Conservation (phyloP, 164 flowering plant genomes). For the Liriodendron chinense region DNA sequence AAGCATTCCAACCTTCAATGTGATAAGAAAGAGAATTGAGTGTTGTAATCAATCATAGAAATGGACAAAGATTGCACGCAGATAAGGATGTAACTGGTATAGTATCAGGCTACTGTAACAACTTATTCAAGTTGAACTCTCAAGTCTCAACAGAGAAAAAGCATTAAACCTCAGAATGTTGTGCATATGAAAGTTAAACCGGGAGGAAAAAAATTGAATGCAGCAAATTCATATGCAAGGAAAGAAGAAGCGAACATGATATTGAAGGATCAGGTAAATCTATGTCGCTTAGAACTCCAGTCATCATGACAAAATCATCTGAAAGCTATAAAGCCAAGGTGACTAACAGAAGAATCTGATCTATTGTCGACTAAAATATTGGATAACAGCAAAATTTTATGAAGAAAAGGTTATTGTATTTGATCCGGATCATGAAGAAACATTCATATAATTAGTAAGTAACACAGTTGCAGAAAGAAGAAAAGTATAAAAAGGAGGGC, state of each 20-base stretch:
- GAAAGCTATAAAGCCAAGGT: not conserved
- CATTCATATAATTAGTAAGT: not conserved
- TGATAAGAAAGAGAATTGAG: constrained; percentile 2
- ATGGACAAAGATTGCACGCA: not conserved
- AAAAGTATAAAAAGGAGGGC: too few relatives aligned
- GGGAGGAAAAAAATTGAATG: too few relatives aligned
- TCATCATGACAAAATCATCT: not conserved
- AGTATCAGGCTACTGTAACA: not conserved
- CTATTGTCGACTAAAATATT: not conserved
- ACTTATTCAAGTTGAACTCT: too few relatives aligned
- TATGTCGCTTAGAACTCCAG: not conserved
- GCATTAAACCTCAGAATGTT: too few relatives aligned
- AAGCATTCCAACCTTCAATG: constrained; percentile 90
- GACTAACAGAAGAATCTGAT: not conserved
- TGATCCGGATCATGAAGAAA: not conserved
- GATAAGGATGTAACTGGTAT: not conserved
- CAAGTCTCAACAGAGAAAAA: too few relatives aligned
- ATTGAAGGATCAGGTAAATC: too few relatives aligned
- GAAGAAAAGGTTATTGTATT: not conserved
- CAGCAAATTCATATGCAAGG: too few relatives aligned
- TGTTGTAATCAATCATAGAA: not conserved
- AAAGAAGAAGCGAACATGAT: too few relatives aligned
- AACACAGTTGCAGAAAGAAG: too few relatives aligned
- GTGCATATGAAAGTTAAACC: too few relatives aligned
- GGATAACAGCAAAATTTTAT: too few relatives aligned